These are phyloP conservation scores for Colletotrichum chrysophilum DNA, from an alignment of 2,329 filamentous ascomycete species.

Conservation along the genomic window DNA sequence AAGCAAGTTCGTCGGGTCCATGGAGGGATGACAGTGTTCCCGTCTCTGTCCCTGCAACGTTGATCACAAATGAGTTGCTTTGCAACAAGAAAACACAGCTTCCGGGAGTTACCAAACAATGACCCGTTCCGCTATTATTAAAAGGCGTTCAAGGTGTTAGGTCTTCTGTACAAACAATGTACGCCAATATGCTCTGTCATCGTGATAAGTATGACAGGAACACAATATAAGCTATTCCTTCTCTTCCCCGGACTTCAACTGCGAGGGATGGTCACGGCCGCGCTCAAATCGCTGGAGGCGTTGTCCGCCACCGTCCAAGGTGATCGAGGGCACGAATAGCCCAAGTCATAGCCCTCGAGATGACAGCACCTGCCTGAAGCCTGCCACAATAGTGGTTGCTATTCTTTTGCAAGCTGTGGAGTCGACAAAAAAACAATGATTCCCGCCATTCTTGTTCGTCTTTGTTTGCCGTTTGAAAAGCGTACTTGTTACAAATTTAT, in stretches of 20 bases:
- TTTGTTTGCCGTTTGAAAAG: too few relatives aligned
- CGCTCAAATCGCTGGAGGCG: neutral
- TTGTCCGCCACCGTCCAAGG: neutral
- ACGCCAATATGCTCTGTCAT: neutral
- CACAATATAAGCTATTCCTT: neutral
- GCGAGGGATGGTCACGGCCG: neutral
- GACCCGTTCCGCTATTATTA: accelerated
- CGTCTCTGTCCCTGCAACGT: neutral
- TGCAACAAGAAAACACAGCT: neutral
- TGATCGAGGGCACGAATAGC: neutral
- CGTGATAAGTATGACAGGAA: neutral
- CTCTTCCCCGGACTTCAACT: neutral
- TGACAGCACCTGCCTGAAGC: neutral
- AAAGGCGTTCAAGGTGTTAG: neutral
- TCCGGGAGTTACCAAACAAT: neutral
- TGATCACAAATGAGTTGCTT: neutral
- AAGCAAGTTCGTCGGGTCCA: neutral
- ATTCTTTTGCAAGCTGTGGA: too few relatives aligned
- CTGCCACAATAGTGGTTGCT: too few relatives aligned
- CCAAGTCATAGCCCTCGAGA: accelerated
- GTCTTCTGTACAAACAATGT: neutral
- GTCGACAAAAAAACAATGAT: too few relatives aligned
- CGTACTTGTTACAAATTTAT: neutral
- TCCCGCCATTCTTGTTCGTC: too few relatives aligned
- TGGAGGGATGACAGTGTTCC: neutral